Conservation (phyloP, 179 eudicot species). For the Drosera spatulata region DNA sequence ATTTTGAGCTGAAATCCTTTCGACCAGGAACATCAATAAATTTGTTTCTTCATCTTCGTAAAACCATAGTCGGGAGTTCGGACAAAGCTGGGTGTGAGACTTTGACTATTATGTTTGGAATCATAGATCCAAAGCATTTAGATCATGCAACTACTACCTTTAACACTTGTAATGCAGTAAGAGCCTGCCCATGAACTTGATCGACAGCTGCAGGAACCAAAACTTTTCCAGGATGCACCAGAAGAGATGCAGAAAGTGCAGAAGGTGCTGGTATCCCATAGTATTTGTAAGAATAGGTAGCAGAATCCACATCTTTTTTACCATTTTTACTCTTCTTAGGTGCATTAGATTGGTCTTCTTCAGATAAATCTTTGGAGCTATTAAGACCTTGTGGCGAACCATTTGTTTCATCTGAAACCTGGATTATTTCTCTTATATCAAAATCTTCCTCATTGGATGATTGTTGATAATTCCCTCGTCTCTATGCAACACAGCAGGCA, state of each 20-base stretch:
- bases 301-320: conserved; percentile 21
- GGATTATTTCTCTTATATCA: conserved; percentile 17
- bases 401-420: conserved; percentile 22
- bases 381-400: conserved; percentile 12
- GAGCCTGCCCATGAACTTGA: conserved; percentile 85
- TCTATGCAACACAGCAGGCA: background rate
- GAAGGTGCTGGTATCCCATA: conserved; percentile 94
- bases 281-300: conserved; percentile 28
- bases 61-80: too few relatives aligned
- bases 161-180: conserved; percentile 86
- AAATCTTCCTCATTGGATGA: conserved; percentile 17
- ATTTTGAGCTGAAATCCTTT: too few relatives aligned
- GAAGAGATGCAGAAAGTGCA: conserved; percentile 62
- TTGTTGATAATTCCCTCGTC: conserved; percentile 13
- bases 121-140: too few relatives aligned
- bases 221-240: conserved; percentile 66
- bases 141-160: conserved; percentile 36
- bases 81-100: too few relatives aligned
- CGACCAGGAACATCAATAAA: too few relatives aligned
- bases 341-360: conserved; percentile 20
- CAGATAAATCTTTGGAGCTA: conserved; percentile 18
- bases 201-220: conserved; percentile 83
- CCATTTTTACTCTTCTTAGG: conserved; percentile 20
- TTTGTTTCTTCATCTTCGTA: too few relatives aligned
- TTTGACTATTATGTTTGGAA: too few relatives aligned